Conservation (phyloP, 805 yeast species). For the Grigorovia jiainica region DNA sequence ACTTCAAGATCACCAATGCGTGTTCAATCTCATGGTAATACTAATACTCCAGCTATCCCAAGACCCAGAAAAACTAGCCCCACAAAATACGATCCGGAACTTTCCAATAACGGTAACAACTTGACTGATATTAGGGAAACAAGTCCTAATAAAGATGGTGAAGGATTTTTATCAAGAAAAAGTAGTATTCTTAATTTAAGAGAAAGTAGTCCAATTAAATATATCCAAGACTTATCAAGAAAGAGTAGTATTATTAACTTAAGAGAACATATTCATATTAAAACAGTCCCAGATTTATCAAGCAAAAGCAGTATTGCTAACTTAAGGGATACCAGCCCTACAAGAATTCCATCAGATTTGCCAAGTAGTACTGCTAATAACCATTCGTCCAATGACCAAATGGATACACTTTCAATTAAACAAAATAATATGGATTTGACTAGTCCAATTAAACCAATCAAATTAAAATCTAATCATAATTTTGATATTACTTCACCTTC, state of each 20-base stretch:
- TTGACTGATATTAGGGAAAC: background rate
- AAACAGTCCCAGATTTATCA: background rate
- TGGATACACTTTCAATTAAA: background rate
- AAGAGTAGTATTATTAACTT: background rate
- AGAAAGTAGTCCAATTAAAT: background rate
- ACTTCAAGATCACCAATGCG: background rate
- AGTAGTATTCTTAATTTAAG: background rate
- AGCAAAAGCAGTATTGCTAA: background rate
- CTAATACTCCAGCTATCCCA: conserved; percentile 16
- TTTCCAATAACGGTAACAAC: background rate
- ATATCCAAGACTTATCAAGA: background rate
- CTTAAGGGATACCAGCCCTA: background rate
- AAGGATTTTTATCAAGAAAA: background rate
- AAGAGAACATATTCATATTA: background rate
- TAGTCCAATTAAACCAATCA: conserved; percentile 9
- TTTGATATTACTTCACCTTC: conserved; percentile 3
- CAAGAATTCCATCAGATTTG: background rate
- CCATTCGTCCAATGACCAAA: background rate
- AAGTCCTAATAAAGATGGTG: background rate
- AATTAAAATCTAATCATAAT: conserved; percentile 1
- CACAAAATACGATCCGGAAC: conserved; percentile 6
- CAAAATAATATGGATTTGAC: background rate
- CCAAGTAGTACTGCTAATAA: background rate
- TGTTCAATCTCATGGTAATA: background rate
- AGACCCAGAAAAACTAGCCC: conserved; percentile 23